These are phyloP conservation scores for Senecio squalidus DNA, from an alignment of 140 eudicot species.

Conservation along the genomic window DNA sequence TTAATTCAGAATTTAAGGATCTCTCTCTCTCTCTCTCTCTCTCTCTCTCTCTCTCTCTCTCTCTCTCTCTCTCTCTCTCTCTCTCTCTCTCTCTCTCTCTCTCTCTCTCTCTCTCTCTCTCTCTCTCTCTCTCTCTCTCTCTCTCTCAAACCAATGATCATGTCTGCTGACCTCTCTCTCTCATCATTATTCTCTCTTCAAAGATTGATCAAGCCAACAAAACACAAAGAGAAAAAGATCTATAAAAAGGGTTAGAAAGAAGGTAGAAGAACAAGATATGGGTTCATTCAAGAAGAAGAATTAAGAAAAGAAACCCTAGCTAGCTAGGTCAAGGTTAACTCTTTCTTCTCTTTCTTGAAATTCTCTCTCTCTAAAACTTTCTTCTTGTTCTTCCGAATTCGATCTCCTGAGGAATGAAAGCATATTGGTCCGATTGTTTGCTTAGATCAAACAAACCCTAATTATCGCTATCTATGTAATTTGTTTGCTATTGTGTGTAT, in stretches of 20 bases:
- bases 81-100: too few species aligned
- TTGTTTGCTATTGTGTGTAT: background rate
- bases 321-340: constrained; percentile 31
- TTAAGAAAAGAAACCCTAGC: constrained; percentile 33
- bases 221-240: constrained; percentile 21
- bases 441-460: constrained; percentile 36
- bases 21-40: constrained; percentile 23
- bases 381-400: constrained; percentile 12
- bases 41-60: constrained; percentile 28
- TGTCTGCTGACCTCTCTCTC: constrained; percentile 39
- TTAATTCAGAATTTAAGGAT: background rate
- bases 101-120: constrained; percentile 28
- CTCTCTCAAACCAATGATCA: constrained; percentile 24
- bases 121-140: constrained; percentile 24
- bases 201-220: constrained; percentile 23
- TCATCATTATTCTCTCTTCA: constrained; percentile 31
- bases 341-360: constrained; percentile 17
- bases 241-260: constrained; percentile 23
- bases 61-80: constrained; percentile 19
- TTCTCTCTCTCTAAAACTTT: constrained; percentile 6
- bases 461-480: background rate
- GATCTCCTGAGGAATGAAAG: constrained; percentile 40
- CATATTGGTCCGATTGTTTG: constrained; percentile 43
- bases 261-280: constrained; percentile 24
- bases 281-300: constrained; percentile 28